A percentile compares a stretch with the other conserved stretches of the same genome.
Evolutionary conservation across 2,329 filamentous ascomycete genomes (phyloP).

Genomic region (Pochonia chlamydosporia): DNA sequence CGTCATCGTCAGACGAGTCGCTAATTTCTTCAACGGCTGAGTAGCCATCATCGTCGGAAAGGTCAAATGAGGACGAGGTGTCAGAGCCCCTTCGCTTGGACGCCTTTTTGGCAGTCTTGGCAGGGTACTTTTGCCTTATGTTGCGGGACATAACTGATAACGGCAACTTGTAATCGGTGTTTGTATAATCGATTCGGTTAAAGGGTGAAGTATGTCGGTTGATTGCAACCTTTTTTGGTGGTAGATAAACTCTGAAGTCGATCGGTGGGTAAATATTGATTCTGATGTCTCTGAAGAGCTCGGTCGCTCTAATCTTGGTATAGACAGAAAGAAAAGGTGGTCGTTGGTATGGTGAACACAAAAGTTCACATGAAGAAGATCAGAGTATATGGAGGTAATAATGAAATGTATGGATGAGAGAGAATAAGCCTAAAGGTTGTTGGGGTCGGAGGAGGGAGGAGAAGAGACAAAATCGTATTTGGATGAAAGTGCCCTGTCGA

Average conservation of each 20-base stretch:
- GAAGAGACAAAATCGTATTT: constrained; percentile 2
- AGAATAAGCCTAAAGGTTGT: neutral
- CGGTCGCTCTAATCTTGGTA: no score
- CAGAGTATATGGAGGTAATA: neutral
- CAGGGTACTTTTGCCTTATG: constrained; percentile 41
- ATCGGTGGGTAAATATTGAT: no score
- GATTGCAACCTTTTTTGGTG: no score
- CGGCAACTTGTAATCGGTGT: neutral
- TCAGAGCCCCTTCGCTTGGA: constrained; percentile 44
- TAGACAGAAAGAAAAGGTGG: no score
- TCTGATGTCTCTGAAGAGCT: no score
- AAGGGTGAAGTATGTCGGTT: no score
- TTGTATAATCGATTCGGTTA: neutral
- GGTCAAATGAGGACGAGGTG: constrained; percentile 48
- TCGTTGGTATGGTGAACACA: neutral
- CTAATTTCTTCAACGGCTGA: constrained; percentile 74
- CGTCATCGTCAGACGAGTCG: constrained; percentile 71
- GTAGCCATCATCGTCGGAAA: constrained; percentile 69
- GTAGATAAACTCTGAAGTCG: no score
- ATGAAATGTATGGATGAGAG: neutral
- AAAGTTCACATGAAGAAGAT: neutral
- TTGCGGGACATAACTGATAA: constrained; percentile 44
- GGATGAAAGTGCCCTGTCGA: constrained; percentile 19
- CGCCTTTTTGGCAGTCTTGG: constrained; percentile 34
- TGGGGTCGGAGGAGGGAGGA: neutral